Percentiles rank a stretch among this genome's conserved stretches.
These are phyloP conservation scores for Madurella mycetomatis DNA, from an alignment of 2,329 filamentous ascomycete genomes.

Conservation along the genomic window DNA sequence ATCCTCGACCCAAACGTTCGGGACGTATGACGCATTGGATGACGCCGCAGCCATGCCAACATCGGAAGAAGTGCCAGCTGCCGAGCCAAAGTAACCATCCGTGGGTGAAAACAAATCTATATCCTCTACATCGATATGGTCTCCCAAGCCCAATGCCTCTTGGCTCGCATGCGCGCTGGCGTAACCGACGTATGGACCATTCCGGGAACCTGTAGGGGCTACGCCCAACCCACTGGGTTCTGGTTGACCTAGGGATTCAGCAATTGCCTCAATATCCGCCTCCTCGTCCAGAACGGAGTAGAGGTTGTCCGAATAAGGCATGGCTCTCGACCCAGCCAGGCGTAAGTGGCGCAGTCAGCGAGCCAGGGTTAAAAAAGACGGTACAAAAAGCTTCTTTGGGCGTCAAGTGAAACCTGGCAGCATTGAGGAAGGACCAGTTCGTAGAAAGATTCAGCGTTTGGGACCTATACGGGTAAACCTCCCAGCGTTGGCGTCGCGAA, in stretches of 20 bases:
- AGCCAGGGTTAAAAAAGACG: constrained; percentile 4
- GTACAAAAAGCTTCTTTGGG: constrained; percentile 18
- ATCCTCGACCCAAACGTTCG: constrained; percentile 47
- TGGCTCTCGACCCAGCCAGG: constrained; percentile 26
- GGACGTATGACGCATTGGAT: constrained; percentile 41
- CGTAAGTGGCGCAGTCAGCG: constrained; percentile 17
- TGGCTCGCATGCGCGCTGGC: neutral
- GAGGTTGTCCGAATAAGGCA: constrained; percentile 48
- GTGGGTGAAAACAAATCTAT: constrained; percentile 42
- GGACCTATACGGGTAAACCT: neutral
- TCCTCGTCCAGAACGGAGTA: constrained; percentile 37
- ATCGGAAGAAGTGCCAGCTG: constrained; percentile 6
- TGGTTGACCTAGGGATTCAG: constrained; percentile 15
- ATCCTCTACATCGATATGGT: constrained; percentile 17
- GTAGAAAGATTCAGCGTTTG: neutral
- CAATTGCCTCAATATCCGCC: constrained; percentile 25
- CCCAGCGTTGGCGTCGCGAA: neutral
- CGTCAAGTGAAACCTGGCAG: constrained; percentile 2
- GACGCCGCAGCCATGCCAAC: constrained; percentile 20
- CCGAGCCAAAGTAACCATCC: constrained; percentile 48
- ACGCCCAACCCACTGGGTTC: neutral
- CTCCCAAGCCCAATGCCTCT: neutral
- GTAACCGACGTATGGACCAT: neutral
- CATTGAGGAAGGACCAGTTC: neutral
- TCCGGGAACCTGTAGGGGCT: neutral